Base-by-base conservation (phyloP, 2,329 filamentous ascomycete genomes). In the Aspergillus proliferans region DNA sequence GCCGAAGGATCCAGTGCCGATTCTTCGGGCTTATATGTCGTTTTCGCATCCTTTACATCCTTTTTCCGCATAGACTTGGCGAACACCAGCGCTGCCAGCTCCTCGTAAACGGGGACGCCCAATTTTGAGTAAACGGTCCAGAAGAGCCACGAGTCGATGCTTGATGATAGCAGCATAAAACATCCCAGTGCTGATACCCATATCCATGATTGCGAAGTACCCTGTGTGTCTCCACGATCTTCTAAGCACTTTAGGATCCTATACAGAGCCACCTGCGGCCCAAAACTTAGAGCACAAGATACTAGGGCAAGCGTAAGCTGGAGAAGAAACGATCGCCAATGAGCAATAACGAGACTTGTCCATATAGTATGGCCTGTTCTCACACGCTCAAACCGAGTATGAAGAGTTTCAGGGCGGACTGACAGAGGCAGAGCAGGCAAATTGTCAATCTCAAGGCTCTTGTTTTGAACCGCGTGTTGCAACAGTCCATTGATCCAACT, bases 31-130 rank as follows among this genome's bases (percentile, higher is more conserved):
- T 61, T 21, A 53, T 59, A 88, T 7, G 49, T 33, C 41, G 50
- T 54, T 38, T 58, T 61, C 5, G 53, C 46, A 7, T 60, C 43
- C 19, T 65, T 66, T 38, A 87, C 81, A 64, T 91, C 87, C 63
- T 92, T 92, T 44, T 84, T 79, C 40, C 84, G 78, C 75, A 90
- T 82, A 0, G 86, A 80, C 65, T 93, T 93, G 51, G 84, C 80
- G 58, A 91, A 92, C 14, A 92, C 79, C 6, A 89, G 74, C 0
- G 85, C 79, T 1, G 85, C 82, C 2, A 93, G 71, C 58, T 90
- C 84, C 24, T 82, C 78, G 46, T 85, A 81, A 14, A 91, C 72
- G 0, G 86, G 84, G 21, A 88, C 75, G 42, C 77, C 76, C 9
- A 91, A 63, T 46, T 81, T 77, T 1, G 79, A 76, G 66, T 79